These are phyloP conservation scores for Puccinellia tenuiflora DNA, from an alignment of 176 grass and related monocot genomes.

Conservation along the genomic window DNA sequence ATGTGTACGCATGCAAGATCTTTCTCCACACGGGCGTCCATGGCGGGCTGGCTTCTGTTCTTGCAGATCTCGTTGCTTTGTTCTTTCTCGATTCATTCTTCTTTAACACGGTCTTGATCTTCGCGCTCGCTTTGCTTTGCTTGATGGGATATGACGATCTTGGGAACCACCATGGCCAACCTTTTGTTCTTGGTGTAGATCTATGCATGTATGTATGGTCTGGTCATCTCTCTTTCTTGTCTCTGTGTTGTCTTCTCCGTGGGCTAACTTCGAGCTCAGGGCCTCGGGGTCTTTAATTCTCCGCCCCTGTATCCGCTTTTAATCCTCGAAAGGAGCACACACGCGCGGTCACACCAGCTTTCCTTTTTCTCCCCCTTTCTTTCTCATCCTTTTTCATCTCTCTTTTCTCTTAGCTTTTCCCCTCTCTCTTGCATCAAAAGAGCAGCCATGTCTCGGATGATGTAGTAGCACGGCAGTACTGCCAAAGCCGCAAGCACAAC, in stretches of 20 bases:
- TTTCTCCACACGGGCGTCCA: neutral
- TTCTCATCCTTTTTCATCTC: constrained; percentile 59
- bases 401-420: constrained; percentile 56
- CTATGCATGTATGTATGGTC: constrained; percentile 7
- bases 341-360: constrained; percentile 51
- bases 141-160: constrained; percentile 21
- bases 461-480: constrained; percentile 32
- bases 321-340: constrained; percentile 93
- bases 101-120: constrained; percentile 18
- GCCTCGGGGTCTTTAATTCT: constrained; percentile 61
- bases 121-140: constrained; percentile 23
- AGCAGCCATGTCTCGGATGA: constrained; percentile 60
- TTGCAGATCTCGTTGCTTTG: constrained; percentile 30
- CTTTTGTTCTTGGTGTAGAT: constrained; percentile 57
- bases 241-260: constrained; percentile 54
- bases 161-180: constrained; percentile 38
- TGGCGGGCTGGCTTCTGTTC: constrained; percentile 17
- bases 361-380: constrained; percentile 50
- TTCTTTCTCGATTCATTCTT: constrained; percentile 18
- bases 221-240: constrained; percentile 33
- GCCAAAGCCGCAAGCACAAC: constrained; percentile 51
- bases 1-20: constrained; percentile 28
- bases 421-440: constrained; percentile 56
- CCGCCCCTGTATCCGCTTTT: constrained; percentile 56
- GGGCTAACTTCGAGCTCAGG: constrained; percentile 61